Conservation (phyloP, 2,329 filamentous ascomycete genomes). For the Ophiocordyceps sinensis region DNA sequence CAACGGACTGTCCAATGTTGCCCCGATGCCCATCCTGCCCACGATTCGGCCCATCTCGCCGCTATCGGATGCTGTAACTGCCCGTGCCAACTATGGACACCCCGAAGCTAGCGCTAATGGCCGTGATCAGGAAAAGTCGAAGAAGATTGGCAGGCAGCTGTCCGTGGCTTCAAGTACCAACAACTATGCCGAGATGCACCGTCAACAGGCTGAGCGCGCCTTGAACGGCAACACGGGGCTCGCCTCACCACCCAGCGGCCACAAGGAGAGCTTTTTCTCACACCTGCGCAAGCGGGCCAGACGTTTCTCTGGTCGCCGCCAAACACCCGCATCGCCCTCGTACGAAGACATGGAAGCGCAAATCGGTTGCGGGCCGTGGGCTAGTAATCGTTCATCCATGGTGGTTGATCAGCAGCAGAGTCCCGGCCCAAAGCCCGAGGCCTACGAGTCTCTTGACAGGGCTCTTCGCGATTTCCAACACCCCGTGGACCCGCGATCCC, state of each 20-base stretch:
- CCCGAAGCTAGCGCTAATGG: conserved; percentile 26
- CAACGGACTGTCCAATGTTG: conserved; percentile 63
- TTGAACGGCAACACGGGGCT: conserved; percentile 69
- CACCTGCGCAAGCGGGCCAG: conserved; percentile 88
- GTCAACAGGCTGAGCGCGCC: conserved; percentile 81
- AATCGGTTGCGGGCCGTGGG: conserved; percentile 81
- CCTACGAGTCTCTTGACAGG: conserved; percentile 46
- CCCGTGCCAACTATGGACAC: conserved; percentile 62
- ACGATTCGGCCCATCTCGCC: conserved; percentile 91
- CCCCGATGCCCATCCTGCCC: conserved; percentile 90
- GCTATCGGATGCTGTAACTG: conserved; percentile 85
- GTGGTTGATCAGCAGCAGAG: conserved; percentile 48
- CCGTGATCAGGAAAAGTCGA: conserved; percentile 49
- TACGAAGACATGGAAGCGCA: conserved; percentile 88
- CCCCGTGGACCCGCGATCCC: conserved; percentile 29
- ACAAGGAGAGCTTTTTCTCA: conserved; percentile 96
- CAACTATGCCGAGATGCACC: conserved; percentile 79
- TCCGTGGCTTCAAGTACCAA: conserved; percentile 87
- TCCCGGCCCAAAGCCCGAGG: conserved; percentile 36
- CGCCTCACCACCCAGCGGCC: conserved; percentile 60
- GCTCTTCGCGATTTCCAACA: conserved; percentile 40
- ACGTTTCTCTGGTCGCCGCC: conserved; percentile 81
- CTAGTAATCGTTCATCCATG: conserved; percentile 72
- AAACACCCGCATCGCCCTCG: conserved; percentile 62
- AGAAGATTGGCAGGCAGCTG: conserved; percentile 90